phyloP scores from a whole-genome alignment of 495 filamentous ascomycete species.

The Aspergillus cavernicola region DNA sequence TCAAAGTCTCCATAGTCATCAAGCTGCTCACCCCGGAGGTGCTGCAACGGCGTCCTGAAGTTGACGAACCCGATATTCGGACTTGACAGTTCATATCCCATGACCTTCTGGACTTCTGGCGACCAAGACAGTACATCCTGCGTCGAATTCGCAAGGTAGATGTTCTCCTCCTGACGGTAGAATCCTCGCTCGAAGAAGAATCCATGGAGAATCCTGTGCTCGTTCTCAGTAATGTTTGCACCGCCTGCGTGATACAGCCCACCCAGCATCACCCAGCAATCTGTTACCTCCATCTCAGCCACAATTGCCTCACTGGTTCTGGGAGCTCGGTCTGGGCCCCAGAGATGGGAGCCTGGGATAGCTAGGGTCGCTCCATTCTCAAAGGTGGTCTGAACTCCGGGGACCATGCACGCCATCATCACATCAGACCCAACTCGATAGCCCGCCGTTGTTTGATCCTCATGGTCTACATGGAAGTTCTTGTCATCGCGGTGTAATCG shows the following conservation, averaged over 20 bases:
- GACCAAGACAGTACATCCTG: constrained; percentile 20
- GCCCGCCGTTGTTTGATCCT: constrained; percentile 11
- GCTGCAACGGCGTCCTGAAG: constrained; percentile 20
- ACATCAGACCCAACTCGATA: constrained; percentile 14
- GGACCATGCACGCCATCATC: constrained; percentile 26
- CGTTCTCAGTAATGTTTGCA: constrained; percentile 13
- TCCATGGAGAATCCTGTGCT: constrained; percentile 15
- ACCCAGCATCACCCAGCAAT: constrained; percentile 23
- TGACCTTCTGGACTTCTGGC: constrained; percentile 16
- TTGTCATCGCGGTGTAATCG: constrained; percentile 18
- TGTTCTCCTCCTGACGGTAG: constrained; percentile 21
- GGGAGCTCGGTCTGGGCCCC: constrained; percentile 16
- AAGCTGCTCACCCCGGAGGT: constrained; percentile 15
- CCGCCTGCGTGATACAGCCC: constrained; percentile 23
- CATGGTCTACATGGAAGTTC: constrained; percentile 18
- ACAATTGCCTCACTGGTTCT: constrained; percentile 9
- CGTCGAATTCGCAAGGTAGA: constrained; percentile 16
- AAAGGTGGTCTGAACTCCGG: constrained; percentile 27
- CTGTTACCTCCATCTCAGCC: constrained; percentile 17
- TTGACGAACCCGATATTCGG: constrained; percentile 23
- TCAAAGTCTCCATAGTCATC: constrained; percentile 21
- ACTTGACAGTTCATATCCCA: constrained; percentile 22
- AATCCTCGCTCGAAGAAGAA: constrained; percentile 21
- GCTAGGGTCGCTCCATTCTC: constrained; percentile 32
- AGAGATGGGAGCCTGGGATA: constrained; percentile 19